Evolutionary conservation across 495 filamentous ascomycete species (phyloP), one percentile per base, ranked within the genome.

Genomic region (Trichoderma erinaceum): DNA sequence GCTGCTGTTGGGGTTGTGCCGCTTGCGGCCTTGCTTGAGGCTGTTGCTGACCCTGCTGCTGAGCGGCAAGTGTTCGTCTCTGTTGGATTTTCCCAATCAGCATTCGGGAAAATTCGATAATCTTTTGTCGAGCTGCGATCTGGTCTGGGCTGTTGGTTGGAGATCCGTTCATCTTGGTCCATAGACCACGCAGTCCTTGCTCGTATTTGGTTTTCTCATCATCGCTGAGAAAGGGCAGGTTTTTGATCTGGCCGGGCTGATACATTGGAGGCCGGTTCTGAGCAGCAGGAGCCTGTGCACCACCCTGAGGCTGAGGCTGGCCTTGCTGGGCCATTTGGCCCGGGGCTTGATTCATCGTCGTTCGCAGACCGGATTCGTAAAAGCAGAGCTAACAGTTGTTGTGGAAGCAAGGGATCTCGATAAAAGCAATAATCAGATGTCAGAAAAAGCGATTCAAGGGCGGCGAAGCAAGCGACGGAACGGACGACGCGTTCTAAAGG

Each of bases 121-220:
- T 81, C 73, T 88, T 90, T 15, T 78, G 76, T 73, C 89, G 87
- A 0, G 91, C 91, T 1, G 78, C 74, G 66, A 82, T 79, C 63
- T 91, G 87, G 66, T 89, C 85, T 1, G 77, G 67, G 4, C 80
- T 84, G 18, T 86, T 82, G 7, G 80, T 75, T 10, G 84, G 78
- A n/a, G 84, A 81, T 18, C 73, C 83, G 52, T 89, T 87, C 46
- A 93, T 82, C 12, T 80, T 72, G 16, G 80, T 76, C 83, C 88
- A 92, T 12, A 93, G 76, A 16, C 71, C 74, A 21, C 83, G 81
- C 15, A 94, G 82, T 3, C 89, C 82, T 61, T 81, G 76, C 65
- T 89, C 83, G 68, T 92, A 92, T 73, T 90, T 88, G 11, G 71
- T 67, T 71, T 88, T 90, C 66, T 90, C 87, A 15, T 88, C 83